These are phyloP conservation scores for Alternaria panax DNA, from an alignment of 2,329 filamentous ascomycete genomes.

Conservation along the genomic window DNA sequence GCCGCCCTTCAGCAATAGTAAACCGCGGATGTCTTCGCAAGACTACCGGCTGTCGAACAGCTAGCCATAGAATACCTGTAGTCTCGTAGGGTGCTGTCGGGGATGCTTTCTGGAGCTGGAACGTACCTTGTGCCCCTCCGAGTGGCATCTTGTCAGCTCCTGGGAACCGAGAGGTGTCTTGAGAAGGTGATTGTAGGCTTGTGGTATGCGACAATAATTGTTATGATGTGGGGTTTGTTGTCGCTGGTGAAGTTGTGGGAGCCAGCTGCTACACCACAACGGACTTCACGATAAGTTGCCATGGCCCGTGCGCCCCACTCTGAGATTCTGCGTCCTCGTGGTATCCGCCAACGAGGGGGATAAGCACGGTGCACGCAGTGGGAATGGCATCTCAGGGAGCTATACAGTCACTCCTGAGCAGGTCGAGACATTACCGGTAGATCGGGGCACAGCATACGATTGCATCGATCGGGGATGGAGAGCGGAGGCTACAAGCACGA, in stretches of 20 bases:
- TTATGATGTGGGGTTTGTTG: neutral
- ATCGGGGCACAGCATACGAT: neutral
- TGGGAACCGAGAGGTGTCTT: neutral
- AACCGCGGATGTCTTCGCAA: neutral
- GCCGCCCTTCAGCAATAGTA: neutral
- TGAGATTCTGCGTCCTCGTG: neutral
- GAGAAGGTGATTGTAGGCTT: neutral
- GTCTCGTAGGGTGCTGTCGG: neutral
- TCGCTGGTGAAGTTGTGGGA: neutral
- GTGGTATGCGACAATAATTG: neutral
- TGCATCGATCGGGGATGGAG: neutral
- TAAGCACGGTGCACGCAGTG: neutral
- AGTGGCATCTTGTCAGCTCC: neutral
- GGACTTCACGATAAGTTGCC: constrained; percentile 7
- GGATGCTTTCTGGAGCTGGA: no score
- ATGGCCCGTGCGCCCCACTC: constrained; percentile 16
- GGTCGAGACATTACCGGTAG: neutral
- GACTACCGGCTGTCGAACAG: neutral
- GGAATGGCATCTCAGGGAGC: neutral
- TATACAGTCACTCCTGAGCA: neutral
- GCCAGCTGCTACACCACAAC: neutral
- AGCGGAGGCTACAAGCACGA: neutral
- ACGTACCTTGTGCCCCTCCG: neutral
- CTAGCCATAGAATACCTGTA: neutral
- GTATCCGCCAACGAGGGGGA: neutral